Base-by-base conservation (phyloP, 768 basidiomycete genomes). In the Cyclocybe aegerita region DNA sequence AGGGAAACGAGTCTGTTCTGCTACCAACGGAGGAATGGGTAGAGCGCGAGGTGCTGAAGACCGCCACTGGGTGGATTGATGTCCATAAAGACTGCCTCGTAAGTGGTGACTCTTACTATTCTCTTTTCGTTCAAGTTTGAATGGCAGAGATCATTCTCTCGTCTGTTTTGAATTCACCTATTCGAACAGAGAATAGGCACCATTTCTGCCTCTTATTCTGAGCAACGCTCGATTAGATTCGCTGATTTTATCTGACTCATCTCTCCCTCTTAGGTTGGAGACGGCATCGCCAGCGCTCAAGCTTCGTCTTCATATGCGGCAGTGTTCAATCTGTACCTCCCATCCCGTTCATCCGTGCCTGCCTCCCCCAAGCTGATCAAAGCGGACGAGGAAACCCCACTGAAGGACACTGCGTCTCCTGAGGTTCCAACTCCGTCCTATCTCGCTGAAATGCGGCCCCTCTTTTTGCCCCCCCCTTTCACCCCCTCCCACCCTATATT, bases 391-490 rank as follows among this genome's bases (percentile, higher is more conserved):
- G 56, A 52, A 46, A 63, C 61, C 34, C 56, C 63, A 32, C 58
- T 52, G 43, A 60, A 46, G 38, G 39, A 36, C 23, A 23, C 23
- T 15, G 56, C 60, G 48, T 58, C 62, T 23, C 55, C 68, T 45
- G 53, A 60, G 40, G 56, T 63, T 38, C 56, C 70, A 8, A 64
- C 66, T 29, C 60, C 68, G 12, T 53, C 50, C 58, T 76, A 77
- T 63, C 70, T 91, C 39, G 76, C 81, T 35, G 66, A 74, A 49
- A 57, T 87, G 54, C 76, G 77, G 35, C 76, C 85, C 4, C 67
- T 91, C 35, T 86, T 90, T 63, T 81, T 83, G 23, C 88, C 88
- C 12, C 81, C 85, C 15, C 89, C 90, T 12, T 91, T 88, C 66
- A 80, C 85, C 0, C 85, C 90, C 6, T 81, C 85, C 12, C 86